These are phyloP conservation scores for Lachnellula subtilissima DNA, from an alignment of 2,329 filamentous ascomycete species.

Conservation along the genomic window DNA sequence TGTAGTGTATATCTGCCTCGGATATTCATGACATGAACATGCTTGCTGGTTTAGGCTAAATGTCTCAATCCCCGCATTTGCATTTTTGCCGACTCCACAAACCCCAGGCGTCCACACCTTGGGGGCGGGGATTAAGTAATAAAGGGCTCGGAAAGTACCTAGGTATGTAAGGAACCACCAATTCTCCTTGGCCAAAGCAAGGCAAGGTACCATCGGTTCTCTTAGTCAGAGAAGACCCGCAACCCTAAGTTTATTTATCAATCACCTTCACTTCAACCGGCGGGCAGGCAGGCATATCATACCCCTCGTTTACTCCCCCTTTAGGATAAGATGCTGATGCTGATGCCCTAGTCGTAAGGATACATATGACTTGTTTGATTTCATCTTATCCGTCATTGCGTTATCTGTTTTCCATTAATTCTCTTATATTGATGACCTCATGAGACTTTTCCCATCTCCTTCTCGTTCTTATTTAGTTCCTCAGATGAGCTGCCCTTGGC, in stretches of 20 bases:
- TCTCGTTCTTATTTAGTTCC: not conserved
- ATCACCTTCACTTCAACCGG: slow-evolving; percentile 9
- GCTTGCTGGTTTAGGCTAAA: slow-evolving; percentile 23
- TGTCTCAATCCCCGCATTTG: slow-evolving; percentile 22
- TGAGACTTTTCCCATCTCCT: not conserved
- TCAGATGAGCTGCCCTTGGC: not conserved
- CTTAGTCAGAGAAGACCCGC: not conserved
- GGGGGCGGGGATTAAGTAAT: not conserved
- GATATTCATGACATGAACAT: not conserved
- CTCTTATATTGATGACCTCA: not conserved
- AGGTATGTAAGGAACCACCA: slow-evolving; percentile 1
- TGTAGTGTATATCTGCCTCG: slow-evolving; percentile 2
- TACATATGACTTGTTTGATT: not conserved
- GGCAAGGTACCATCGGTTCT: not conserved
- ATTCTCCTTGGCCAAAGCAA: not conserved
- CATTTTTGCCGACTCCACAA: slow-evolving; percentile 15
- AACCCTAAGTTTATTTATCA: not conserved
- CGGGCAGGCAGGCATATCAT: not conserved
- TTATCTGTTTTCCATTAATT: not conserved
- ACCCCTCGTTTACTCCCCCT: not conserved
- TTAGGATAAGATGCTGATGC: not conserved
- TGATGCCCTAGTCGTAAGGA: not conserved
- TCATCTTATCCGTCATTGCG: not conserved
- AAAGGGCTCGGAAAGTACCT: too few species aligned
- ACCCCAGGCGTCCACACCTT: not conserved